Percentiles rank a stretch among this genome's conserved stretches.
Evolutionary conservation across 805 yeast genomes (phyloP).

Genomic region (Alloascoidea hylecoeti): DNA sequence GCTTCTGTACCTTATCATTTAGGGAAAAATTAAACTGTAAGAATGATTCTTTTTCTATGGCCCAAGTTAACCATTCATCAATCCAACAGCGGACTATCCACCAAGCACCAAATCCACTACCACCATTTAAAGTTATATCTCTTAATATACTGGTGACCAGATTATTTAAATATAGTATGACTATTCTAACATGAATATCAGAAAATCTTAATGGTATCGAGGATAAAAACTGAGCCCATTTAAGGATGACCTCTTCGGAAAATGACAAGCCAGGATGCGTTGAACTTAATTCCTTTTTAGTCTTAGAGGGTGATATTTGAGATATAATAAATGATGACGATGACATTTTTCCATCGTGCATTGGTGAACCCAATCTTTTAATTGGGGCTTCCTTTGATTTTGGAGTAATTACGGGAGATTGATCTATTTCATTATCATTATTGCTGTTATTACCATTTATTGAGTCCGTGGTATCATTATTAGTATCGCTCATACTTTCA

Average conservation of each 20-base stretch:
- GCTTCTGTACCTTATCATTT: too few species aligned
- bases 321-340: background rate
- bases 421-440: background rate
- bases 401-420: too few species aligned
- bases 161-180: conserved; percentile 36
- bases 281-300: background rate
- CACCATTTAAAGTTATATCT: conserved; percentile 45
- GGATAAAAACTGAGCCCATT: conserved; percentile 23
- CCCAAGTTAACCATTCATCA: conserved; percentile 58
- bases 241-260: conserved; percentile 14
- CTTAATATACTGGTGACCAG: conserved; percentile 44
- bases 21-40: too few species aligned
- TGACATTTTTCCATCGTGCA: background rate
- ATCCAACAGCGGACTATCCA: conserved; percentile 67
- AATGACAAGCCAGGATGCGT: background rate
- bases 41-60: conserved; percentile 29
- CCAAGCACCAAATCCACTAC: conserved; percentile 57
- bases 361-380: background rate
- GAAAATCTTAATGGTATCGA: conserved; percentile 32
- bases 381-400: too few species aligned
- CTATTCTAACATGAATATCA: conserved; percentile 37
- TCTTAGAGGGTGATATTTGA: background rate
- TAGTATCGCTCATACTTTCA: background rate
- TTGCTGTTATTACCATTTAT: background rate
- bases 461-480: too few species aligned